A percentile compares a stretch with the other conserved stretches of the same genome.
phyloP scores from a whole-genome alignment of 768 basidiomycete genomes.

The Boletus barrowsii region DNA sequence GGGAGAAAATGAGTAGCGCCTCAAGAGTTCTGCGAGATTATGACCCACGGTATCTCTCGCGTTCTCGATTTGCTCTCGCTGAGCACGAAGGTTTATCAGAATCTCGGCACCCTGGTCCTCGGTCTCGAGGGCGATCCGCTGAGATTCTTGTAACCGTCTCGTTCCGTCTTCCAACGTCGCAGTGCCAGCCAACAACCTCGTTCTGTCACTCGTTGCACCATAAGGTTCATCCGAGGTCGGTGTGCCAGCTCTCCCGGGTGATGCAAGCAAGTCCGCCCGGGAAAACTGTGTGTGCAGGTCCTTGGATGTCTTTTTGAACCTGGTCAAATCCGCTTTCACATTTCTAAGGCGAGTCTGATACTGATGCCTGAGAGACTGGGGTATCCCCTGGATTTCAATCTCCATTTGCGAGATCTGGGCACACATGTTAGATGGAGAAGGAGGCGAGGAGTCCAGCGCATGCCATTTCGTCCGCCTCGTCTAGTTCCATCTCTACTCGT shows the following conservation, averaged over 20 bases:
- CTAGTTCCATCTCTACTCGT: slow-evolving; percentile 90
- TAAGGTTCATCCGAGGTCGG: slow-evolving; percentile 78
- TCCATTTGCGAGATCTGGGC: slow-evolving; percentile 96
- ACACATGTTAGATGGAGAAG: slow-evolving; percentile 2
- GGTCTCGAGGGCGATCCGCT: slow-evolving; percentile 91
- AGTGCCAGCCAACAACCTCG: slow-evolving; percentile 77
- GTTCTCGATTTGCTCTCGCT: slow-evolving; percentile 94
- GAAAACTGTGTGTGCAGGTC: slow-evolving; percentile 68
- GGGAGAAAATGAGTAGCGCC: not conserved
- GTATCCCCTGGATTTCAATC: slow-evolving; percentile 94
- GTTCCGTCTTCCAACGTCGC: slow-evolving; percentile 80
- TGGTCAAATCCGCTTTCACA: slow-evolving; percentile 71
- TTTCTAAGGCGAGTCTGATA: slow-evolving; percentile 74
- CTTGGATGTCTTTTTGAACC: slow-evolving; percentile 78
- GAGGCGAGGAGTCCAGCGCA: slow-evolving; percentile 16
- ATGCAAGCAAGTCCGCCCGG: slow-evolving; percentile 75
- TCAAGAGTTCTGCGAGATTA: not conserved
- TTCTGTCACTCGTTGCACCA: slow-evolving; percentile 64
- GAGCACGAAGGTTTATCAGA: slow-evolving; percentile 74
- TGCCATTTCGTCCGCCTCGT: slow-evolving; percentile 98
- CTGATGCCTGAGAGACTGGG: slow-evolving; percentile 73
- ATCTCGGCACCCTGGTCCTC: slow-evolving; percentile 96
- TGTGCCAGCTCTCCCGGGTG: slow-evolving; percentile 33
- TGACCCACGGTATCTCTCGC: slow-evolving; percentile 77
- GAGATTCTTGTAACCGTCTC: slow-evolving; percentile 82